Conservation (phyloP, 345 rosid species). For the Triadica sebifera region DNA sequence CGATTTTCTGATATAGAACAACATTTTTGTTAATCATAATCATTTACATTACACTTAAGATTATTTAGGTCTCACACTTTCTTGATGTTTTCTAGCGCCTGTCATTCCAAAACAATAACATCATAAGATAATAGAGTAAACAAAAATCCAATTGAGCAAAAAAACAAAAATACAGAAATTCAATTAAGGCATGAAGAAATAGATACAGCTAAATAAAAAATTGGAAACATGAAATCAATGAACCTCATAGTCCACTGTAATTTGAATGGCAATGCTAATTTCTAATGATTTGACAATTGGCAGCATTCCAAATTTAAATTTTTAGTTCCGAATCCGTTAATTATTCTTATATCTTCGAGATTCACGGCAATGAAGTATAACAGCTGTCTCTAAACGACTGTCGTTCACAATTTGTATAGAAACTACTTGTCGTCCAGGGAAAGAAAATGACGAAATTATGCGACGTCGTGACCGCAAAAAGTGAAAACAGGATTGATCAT, state of each 20-base stretch:
- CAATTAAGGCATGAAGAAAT: conserved; percentile 1
- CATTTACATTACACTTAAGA: conserved; percentile 55
- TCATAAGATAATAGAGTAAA: background rate
- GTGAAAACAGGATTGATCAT: too few relatives aligned
- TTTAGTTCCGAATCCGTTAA: too few relatives aligned
- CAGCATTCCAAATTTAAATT: too few relatives aligned
- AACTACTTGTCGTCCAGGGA: too few relatives aligned
- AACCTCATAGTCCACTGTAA: too few relatives aligned
- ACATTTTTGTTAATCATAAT: background rate
- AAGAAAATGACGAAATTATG: too few relatives aligned
- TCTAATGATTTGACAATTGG: background rate
- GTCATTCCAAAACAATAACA: conserved; percentile 22
- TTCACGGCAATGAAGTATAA: too few relatives aligned
- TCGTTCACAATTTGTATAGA: too few relatives aligned
- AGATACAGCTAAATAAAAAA: background rate
- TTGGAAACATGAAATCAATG: background rate
- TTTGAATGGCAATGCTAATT: too few relatives aligned
- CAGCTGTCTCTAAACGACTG: background rate
- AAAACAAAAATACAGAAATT: too few relatives aligned
- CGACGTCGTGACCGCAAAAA: too few relatives aligned
- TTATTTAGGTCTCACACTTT: conserved; percentile 58
- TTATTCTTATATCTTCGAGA: too few relatives aligned
- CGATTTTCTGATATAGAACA: background rate
- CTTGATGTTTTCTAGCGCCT: conserved; percentile 85
- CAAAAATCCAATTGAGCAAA: background rate